A percentile compares a stretch with the other conserved stretches of the same genome.
phyloP scores from a whole-genome alignment of 805 yeast genomes.

The Barnettozyma vustinii region DNA sequence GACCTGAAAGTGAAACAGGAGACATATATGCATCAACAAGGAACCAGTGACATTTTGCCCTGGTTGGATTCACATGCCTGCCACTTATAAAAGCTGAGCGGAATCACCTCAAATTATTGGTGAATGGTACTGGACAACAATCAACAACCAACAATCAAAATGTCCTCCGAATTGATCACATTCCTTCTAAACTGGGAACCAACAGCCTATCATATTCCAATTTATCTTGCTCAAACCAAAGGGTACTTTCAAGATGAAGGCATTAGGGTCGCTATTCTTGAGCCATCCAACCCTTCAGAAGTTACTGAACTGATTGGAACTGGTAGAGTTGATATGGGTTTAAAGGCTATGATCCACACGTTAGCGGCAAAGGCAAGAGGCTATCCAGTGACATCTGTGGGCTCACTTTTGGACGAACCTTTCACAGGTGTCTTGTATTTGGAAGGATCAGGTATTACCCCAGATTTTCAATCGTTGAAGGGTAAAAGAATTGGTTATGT shows the following conservation, averaged over 20 bases:
- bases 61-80: neutral
- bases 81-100: neutral
- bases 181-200: neutral
- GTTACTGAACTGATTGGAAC: slow-evolving; percentile 53
- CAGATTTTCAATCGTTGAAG: slow-evolving; percentile 45
- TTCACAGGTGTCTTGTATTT: slow-evolving; percentile 51
- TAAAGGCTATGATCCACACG: slow-evolving; percentile 57
- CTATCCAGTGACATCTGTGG: slow-evolving; percentile 50
- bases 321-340: slow-evolving; percentile 53
- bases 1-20: neutral
- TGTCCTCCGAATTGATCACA: neutral
- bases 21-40: neutral
- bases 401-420: slow-evolving; percentile 51
- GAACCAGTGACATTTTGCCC: neutral
- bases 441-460: slow-evolving; percentile 44
- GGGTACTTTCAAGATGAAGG: slow-evolving; percentile 48
- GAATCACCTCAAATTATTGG: neutral
- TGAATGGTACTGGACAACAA: too few species aligned
- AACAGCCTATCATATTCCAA: slow-evolving; percentile 44
- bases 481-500: slow-evolving; percentile 53
- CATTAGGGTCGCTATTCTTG: slow-evolving; percentile 45
- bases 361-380: slow-evolving; percentile 57
- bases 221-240: slow-evolving; percentile 43
- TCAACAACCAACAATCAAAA: neutral
- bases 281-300: slow-evolving; percentile 54